Evolutionary conservation across 2,329 filamentous ascomycete species (phyloP).

Genomic region (Colletotrichum spinosum): DNA sequence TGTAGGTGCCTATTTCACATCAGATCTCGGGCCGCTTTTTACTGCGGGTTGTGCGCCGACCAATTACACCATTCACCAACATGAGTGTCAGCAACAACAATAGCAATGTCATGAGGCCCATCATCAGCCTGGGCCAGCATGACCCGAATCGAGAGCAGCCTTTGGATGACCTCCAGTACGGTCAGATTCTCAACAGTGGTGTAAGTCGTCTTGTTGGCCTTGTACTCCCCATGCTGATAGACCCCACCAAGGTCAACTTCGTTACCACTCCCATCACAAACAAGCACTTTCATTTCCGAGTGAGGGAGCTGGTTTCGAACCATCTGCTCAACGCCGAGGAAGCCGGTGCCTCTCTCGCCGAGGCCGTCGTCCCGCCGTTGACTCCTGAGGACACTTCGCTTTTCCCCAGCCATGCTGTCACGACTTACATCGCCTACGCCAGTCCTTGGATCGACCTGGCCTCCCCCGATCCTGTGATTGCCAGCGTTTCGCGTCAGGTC

Average conservation of each 20-base stretch:
- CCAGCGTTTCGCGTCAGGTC: slow-evolving; percentile 89
- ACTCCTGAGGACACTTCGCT: slow-evolving; percentile 83
- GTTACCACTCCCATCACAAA: slow-evolving; percentile 84
- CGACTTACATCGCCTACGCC: slow-evolving; percentile 81
- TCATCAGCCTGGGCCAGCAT: slow-evolving; percentile 80
- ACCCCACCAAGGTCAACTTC: slow-evolving; percentile 75
- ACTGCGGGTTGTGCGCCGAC: slow-evolving; percentile 31
- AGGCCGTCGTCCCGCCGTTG: slow-evolving; percentile 74
- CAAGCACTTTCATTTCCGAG: slow-evolving; percentile 74
- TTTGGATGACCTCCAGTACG: slow-evolving; percentile 73
- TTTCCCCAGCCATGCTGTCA: slow-evolving; percentile 74
- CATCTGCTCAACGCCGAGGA: slow-evolving; percentile 63
- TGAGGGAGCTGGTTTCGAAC: slow-evolving; percentile 70
- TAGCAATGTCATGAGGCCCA: slow-evolving; percentile 46
- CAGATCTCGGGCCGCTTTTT: slow-evolving; percentile 12
- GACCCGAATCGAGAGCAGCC: slow-evolving; percentile 72
- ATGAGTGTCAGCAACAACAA: slow-evolving; percentile 29
- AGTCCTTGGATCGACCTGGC: slow-evolving; percentile 94
- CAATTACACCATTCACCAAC: slow-evolving; percentile 26
- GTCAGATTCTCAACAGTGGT: slow-evolving; percentile 75
- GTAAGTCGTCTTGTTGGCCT: slow-evolving; percentile 59
- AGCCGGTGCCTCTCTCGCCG: slow-evolving; percentile 55
- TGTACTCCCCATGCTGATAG: slow-evolving; percentile 19
- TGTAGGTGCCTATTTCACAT: too few relatives aligned
- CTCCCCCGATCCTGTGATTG: slow-evolving; percentile 83